A percentile compares a stretch with the other conserved stretches of the same genome.
Evolutionary conservation across 768 basidiomycete species (phyloP).

Genomic region (Collybiopsis luxurians): DNA sequence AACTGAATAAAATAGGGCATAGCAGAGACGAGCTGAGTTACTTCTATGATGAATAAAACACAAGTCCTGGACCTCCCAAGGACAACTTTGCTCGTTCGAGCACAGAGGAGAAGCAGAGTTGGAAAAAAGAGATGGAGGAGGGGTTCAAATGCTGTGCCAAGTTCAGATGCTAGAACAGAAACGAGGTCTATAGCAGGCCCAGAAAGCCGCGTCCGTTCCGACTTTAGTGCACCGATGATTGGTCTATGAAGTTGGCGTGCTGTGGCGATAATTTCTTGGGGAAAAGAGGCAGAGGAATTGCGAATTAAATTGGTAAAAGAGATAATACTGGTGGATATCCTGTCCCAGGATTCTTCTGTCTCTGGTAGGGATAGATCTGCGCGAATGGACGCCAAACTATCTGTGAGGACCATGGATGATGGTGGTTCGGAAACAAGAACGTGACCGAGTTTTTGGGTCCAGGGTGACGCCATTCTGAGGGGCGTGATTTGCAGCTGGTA

Average conservation of each 20-base stretch:
- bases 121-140: conserved; percentile 69
- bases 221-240: conserved; percentile 58
- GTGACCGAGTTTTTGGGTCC: background rate
- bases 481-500: background rate
- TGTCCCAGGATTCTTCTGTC: conserved; percentile 81
- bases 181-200: conserved; percentile 65
- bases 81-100: conserved; percentile 78
- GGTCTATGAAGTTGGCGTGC: conserved; percentile 53
- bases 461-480: background rate
- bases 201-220: conserved; percentile 74
- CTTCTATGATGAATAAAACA: conserved; percentile 59
- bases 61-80: conserved; percentile 61
- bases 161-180: conserved; percentile 44
- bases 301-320: conserved; percentile 47
- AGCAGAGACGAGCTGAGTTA: conserved; percentile 64
- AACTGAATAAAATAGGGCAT: conserved; percentile 58
- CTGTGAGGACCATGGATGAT: background rate
- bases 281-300: conserved; percentile 50
- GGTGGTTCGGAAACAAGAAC: background rate
- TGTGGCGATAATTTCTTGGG: conserved; percentile 46
- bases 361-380: conserved; percentile 45
- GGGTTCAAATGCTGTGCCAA: conserved; percentile 64
- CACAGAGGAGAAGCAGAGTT: conserved; percentile 60
- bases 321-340: conserved; percentile 48
- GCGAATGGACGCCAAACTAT: background rate